These are phyloP conservation scores for Skeletonema costatum DNA, from an alignment of 108 stramenopile genomes.

Conservation along the genomic window DNA sequence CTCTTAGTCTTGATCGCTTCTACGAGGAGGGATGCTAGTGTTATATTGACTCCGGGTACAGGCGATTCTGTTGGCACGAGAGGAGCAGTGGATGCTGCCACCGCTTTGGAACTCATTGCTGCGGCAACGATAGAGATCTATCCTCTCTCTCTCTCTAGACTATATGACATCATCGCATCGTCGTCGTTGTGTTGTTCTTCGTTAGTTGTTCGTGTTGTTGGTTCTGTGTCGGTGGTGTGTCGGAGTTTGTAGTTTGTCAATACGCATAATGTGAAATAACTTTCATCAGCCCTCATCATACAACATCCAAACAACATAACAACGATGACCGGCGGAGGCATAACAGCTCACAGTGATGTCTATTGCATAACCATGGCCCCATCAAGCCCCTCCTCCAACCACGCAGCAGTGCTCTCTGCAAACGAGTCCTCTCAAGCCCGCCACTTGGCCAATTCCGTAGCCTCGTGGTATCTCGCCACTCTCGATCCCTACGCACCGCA, in stretches of 20 bases:
- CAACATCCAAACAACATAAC: too few relatives aligned
- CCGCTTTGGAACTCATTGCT: not conserved
- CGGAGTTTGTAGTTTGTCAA: not conserved
- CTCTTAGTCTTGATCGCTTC: conserved; percentile 31
- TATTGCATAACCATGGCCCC: not conserved
- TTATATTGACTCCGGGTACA: conserved; percentile 25
- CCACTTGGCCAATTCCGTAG: conserved; percentile 52
- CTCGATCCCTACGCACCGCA: conserved; percentile 67
- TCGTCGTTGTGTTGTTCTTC: too few relatives aligned
- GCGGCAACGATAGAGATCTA: too few relatives aligned
- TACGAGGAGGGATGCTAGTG: conserved; percentile 33
- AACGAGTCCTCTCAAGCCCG: conserved; percentile 51
- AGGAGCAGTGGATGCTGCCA: not conserved
- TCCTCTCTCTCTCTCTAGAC: too few relatives aligned
- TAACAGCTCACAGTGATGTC: too few relatives aligned
- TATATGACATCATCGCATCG: too few relatives aligned
- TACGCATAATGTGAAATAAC: too few relatives aligned
- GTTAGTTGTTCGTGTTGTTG: too few relatives aligned
- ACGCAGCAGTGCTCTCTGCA: conserved; percentile 17
- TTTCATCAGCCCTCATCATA: too few relatives aligned
- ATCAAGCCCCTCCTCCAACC: not conserved
- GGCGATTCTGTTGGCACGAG: conserved; percentile 14
- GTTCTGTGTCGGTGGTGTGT: not conserved
- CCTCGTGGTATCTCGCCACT: conserved; percentile 64
- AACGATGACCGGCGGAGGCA: too few relatives aligned